A percentile compares a stretch with the other conserved stretches of the same genome.
Conservation (phyloP, 108 stramenopile genomes). For the Asterionellopsis glacialis region DNA sequence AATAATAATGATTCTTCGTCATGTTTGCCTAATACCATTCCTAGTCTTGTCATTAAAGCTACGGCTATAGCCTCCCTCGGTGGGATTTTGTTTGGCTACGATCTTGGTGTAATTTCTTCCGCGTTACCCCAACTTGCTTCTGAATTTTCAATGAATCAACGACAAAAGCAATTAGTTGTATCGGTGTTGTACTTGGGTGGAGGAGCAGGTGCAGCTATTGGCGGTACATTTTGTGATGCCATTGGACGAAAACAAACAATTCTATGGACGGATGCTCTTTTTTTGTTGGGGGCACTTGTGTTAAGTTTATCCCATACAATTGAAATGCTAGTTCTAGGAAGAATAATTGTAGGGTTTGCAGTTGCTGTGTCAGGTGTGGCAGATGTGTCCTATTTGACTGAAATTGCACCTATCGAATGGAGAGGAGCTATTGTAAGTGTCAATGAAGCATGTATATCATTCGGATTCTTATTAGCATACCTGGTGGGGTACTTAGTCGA, state of each 20-base stretch:
- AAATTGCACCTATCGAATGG: conserved; percentile 54
- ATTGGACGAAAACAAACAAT: conserved; percentile 54
- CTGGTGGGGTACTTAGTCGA: conserved; percentile 31
- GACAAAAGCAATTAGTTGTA: conserved; percentile 54
- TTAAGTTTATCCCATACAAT: conserved; percentile 28
- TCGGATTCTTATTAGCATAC: conserved; percentile 71
- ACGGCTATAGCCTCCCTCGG: conserved; percentile 56
- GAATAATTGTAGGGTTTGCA: conserved; percentile 63
- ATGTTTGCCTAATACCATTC: too few species aligned
- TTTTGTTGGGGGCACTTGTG: conserved; percentile 51
- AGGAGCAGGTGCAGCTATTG: conserved; percentile 52
- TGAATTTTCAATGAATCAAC: conserved; percentile 34
- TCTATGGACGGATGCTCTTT: conserved; percentile 54
- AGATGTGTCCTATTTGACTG: conserved; percentile 67
- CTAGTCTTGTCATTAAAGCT: conserved; percentile 39
- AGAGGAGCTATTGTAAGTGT: conserved; percentile 69
- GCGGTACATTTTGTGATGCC: conserved; percentile 61
- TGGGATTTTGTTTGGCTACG: conserved; percentile 71
- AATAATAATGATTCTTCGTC: too few species aligned
- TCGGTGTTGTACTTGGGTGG: conserved; percentile 65
- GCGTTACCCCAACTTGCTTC: conserved; percentile 49
- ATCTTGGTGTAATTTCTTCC: conserved; percentile 62
- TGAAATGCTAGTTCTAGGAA: conserved; percentile 34
- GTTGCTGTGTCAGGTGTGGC: conserved; percentile 67
- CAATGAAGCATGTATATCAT: conserved; percentile 70